These are phyloP conservation scores for Exutisphaerella laricina DNA, from an alignment of 2,329 filamentous ascomycete species.

Conservation along the genomic window DNA sequence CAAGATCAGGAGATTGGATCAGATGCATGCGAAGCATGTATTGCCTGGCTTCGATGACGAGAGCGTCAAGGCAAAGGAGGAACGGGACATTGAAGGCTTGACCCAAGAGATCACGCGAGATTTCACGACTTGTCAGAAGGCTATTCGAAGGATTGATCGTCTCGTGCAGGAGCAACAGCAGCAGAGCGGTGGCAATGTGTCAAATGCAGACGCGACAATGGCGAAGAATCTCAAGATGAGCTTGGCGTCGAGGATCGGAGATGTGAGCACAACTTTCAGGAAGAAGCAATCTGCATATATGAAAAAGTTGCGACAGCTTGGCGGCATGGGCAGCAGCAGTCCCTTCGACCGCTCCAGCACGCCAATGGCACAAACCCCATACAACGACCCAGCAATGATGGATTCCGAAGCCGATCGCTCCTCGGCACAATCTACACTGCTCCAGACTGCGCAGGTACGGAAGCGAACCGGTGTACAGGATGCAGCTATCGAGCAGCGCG, in stretches of 20 bases:
- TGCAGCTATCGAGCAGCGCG: constrained; percentile 78
- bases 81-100: constrained; percentile 80
- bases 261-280: constrained; percentile 83
- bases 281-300: constrained; percentile 97
- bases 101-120: constrained; percentile 84
- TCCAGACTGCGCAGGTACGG: constrained; percentile 59
- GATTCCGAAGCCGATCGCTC: constrained; percentile 92
- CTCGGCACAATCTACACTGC: constrained; percentile 83
- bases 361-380: constrained; percentile 52
- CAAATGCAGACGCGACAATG: constrained; percentile 86
- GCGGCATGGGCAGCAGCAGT: constrained; percentile 43
- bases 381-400: constrained; percentile 78
- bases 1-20: constrained; percentile 79
- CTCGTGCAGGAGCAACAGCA: constrained; percentile 79
- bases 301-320: constrained; percentile 52
- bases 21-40: constrained; percentile 94
- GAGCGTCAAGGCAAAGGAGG: constrained; percentile 77
- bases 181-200: constrained; percentile 57
- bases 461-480: constrained; percentile 67
- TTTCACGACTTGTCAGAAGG: constrained; percentile 85
- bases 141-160: constrained; percentile 79
- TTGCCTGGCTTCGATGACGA: constrained; percentile 96
- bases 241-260: constrained; percentile 79
- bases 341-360: constrained; percentile 46
- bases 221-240: constrained; percentile 93